Evolutionary conservation across 495 filamentous ascomycete species (phyloP), one percentile per base, ranked within the genome.

Genomic region (Hypomontagnella submonticulosa): DNA sequence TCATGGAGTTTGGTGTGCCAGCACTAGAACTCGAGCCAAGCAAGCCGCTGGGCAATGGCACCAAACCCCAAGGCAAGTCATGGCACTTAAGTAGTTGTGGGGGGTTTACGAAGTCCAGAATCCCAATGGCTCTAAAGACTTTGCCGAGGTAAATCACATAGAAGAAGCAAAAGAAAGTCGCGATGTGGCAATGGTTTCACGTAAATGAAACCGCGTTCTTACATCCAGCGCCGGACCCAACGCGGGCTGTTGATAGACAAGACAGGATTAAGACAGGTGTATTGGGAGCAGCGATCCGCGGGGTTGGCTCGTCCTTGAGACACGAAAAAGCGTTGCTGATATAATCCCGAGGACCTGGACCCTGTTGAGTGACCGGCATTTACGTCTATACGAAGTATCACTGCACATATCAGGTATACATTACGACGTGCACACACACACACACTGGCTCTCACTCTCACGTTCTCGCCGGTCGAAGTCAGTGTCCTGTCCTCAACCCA

Each of bases 331-430:
- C 30, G 55, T 44, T 33, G 58, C 50, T 68, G 55, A 44, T 46
- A 63, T 62, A 49, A 56, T 63, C 23, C 55, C 66, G 66, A 27
- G 7, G 32, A 20, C 66, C 66, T 60, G 50, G 59, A 44, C 59
- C 66, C 42, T 68, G 59, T 27, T 54, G 3, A 34, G 54, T 4
- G 33, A 19, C 30, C 38, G 52, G 47, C 43, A 61, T 44, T n/a
- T 47, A 53, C 53, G 36, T 16, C 33, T 46, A 34, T 23, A 49
- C 23, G 6, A 58, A 58, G 55, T 48, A 7, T 27, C 23, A 27
- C 23, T 6, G 23, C 23, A 6, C 23, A 50, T 27, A 10, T 27
- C 23, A 44, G 15, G 7, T 30, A 30, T 20, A 4, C 32, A 49
- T 9, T 41, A n/a, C n/a, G n/a, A n/a, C n/a, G n/a, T n/a, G 23